A percentile compares a stretch with the other conserved stretches of the same genome.
Conservation (phyloP, 2,329 filamentous ascomycete species). For the Talaromyces sp. region DNA sequence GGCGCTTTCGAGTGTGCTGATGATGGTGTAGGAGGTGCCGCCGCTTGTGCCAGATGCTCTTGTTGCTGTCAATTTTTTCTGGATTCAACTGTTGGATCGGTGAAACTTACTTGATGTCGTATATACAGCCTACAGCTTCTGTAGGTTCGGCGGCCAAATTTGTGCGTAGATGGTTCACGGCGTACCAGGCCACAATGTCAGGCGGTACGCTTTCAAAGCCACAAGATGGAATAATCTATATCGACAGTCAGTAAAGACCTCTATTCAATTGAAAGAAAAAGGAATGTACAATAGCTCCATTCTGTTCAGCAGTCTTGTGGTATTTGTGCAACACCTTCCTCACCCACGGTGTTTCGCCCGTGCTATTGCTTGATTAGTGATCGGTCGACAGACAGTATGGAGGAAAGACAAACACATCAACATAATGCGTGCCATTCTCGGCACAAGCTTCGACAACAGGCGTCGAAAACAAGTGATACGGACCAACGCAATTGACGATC, state of each 20-base stretch:
- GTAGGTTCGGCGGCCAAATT: constrained; percentile 47
- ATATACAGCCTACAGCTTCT: constrained; percentile 49
- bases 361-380: constrained; percentile 31
- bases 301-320: constrained; percentile 54
- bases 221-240: constrained; percentile 54
- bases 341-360: constrained; percentile 61
- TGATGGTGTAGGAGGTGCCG: constrained; percentile 61
- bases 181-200: constrained; percentile 50
- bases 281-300: constrained; percentile 52
- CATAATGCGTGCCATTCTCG: constrained; percentile 60
- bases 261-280: not conserved
- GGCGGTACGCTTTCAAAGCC: constrained; percentile 59
- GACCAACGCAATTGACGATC: constrained; percentile 58
- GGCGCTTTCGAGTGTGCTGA: constrained; percentile 51
- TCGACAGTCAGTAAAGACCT: constrained; percentile 19
- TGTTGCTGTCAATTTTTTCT: constrained; percentile 14
- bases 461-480: constrained; percentile 60
- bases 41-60: constrained; percentile 47
- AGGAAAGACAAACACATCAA: constrained; percentile 49
- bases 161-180: constrained; percentile 51
- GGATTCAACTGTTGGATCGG: constrained; percentile 1
- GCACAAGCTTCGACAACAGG: constrained; percentile 62
- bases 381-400: not conserved
- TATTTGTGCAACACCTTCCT: constrained; percentile 59
- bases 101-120: constrained; percentile 47